phyloP scores from a whole-genome alignment of 2,329 filamentous ascomycete genomes.

The Massarina eburnea region DNA sequence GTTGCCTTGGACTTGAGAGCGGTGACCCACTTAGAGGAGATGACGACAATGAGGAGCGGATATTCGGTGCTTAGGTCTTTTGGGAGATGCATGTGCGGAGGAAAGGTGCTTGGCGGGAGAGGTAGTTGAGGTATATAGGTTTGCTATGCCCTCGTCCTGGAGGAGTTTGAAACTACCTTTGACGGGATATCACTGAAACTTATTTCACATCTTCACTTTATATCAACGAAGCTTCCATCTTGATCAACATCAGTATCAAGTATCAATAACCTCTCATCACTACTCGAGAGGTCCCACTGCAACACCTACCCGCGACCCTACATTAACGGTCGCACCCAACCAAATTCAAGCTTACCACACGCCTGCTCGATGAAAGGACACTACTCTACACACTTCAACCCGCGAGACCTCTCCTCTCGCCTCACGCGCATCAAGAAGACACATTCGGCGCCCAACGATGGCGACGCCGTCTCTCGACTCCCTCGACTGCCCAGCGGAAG shows the following conservation, averaged over 20 bases:
- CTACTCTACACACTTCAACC: constrained; percentile 21
- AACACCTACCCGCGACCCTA: neutral
- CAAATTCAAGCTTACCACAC: too few relatives aligned
- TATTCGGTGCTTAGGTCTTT: too few relatives aligned
- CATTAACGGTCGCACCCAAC: neutral
- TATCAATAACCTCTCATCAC: neutral
- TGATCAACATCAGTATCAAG: neutral
- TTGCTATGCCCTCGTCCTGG: neutral
- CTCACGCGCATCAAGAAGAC: constrained; percentile 17
- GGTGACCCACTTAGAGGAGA: neutral
- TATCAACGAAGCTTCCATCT: neutral
- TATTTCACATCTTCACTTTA: neutral
- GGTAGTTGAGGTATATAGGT: neutral
- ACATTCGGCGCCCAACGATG: constrained; percentile 11
- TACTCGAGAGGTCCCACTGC: neutral
- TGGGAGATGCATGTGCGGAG: neutral
- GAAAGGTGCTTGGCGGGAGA: neutral
- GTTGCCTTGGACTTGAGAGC: neutral
- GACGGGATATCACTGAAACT: neutral
- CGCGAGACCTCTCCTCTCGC: constrained; percentile 27
- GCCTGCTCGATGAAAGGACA: constrained; percentile 34
- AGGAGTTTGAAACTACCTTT: neutral
- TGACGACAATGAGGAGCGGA: neutral
- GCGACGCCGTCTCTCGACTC: constrained; percentile 19
- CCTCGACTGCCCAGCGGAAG: constrained; percentile 11